A percentile compares a stretch with the other conserved stretches of the same genome.
These are phyloP conservation scores for Yarrowia divulgata DNA, from an alignment of 805 yeast species.

Conservation along the genomic window DNA sequence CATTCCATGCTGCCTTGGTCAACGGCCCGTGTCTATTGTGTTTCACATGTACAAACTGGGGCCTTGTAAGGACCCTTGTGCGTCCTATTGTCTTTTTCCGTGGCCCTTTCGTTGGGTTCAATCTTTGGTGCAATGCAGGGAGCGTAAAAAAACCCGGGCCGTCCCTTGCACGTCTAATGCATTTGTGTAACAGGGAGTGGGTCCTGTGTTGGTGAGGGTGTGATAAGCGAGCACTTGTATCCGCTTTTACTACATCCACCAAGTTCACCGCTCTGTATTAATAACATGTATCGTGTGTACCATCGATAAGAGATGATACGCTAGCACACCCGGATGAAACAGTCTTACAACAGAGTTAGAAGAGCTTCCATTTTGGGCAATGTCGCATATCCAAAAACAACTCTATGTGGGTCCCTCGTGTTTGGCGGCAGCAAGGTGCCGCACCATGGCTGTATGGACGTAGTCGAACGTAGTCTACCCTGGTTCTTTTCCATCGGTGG, in stretches of 20 bases:
- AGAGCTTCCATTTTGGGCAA: conserved; percentile 6
- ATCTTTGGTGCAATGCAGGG: conserved; percentile 1
- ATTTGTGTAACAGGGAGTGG: not conserved
- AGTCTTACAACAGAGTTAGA: conserved; percentile 1
- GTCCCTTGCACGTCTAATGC: conserved; percentile 20
- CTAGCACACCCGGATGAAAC: not conserved
- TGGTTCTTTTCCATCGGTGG: no score
- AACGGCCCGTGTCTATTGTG: not conserved
- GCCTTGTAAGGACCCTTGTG: not conserved
- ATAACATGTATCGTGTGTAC: no score
- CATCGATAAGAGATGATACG: no score
- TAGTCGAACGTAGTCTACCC: no score
- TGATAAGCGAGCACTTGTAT: no score
- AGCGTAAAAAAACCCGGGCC: not conserved
- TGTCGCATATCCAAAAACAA: conserved; percentile 21
- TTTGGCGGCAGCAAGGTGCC: no score
- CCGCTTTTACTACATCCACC: no score
- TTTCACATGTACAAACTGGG: not conserved
- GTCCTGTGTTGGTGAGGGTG: not conserved
- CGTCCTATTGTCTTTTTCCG: not conserved
- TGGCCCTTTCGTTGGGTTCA: no score
- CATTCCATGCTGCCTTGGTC: not conserved
- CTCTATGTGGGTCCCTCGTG: conserved; percentile 7
- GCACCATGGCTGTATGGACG: no score
- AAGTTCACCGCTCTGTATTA: no score